phyloP scores from a whole-genome alignment of 768 basidiomycete species.

The Psilocybe cyanescens region DNA sequence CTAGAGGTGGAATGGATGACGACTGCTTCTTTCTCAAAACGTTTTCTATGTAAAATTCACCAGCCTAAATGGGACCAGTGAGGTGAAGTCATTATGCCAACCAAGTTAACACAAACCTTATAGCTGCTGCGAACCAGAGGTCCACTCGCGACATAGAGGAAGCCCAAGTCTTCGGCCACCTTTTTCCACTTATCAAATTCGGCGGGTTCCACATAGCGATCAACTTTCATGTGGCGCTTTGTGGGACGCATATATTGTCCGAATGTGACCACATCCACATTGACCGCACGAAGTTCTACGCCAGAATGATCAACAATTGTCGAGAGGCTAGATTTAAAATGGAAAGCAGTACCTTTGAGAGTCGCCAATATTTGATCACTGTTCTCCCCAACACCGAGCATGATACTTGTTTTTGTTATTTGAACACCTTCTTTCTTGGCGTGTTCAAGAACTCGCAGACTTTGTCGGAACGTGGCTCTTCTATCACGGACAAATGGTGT shows the following conservation, averaged over 20 bases:
- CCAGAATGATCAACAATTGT: neutral
- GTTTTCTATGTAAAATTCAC: conserved; percentile 94
- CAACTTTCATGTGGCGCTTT: conserved; percentile 98
- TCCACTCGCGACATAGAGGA: conserved; percentile 96
- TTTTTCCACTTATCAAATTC: conserved; percentile 94
- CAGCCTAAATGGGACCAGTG: conserved; percentile 61
- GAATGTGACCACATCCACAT: conserved; percentile 98
- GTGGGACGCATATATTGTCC: conserved; percentile 99
- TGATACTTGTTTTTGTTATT: conserved; percentile 97
- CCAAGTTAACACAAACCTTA: conserved; percentile 64
- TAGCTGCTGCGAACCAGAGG: conserved; percentile 96
- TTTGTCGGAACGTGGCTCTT: conserved; percentile 88
- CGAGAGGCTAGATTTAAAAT: neutral
- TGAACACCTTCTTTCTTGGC: conserved; percentile 85
- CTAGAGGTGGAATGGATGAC: conserved; percentile 30
- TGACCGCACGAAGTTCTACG: conserved; percentile 81
- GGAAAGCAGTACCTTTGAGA: conserved; percentile 64
- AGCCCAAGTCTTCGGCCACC: conserved; percentile 91
- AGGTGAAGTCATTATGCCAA: conserved; percentile 6
- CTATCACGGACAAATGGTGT: conserved; percentile 97
- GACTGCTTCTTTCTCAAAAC: conserved; percentile 69
- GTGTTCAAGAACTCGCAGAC: conserved; percentile 76
- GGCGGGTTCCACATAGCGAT: conserved; percentile 91
- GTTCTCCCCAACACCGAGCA: conserved; percentile 96
- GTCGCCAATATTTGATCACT: conserved; percentile 83